Evolutionary conservation across 495 filamentous ascomycete genomes (phyloP), one percentile per base, ranked within the genome.

Genomic region (Chaetomium cochliodes): DNA sequence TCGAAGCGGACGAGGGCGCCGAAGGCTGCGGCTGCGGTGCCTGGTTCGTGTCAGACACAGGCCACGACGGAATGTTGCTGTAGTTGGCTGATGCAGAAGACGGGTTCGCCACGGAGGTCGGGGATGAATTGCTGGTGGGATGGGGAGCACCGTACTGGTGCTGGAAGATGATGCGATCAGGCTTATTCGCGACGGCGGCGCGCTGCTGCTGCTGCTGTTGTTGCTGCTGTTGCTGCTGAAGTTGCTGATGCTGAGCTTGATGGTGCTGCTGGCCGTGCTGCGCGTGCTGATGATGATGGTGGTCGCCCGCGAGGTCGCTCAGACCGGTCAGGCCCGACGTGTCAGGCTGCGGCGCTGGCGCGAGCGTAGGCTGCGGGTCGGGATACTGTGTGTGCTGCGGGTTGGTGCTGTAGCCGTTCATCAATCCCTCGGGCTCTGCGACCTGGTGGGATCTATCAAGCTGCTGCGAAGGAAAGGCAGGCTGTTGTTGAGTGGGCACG

Each of bases 21-120:
- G 66, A 68, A 44, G 67, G 67, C 52, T 66, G 68, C 52, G 72
- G 67, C 54, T 69, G 68, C 37, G 66, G 62, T 39, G 68, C 55
- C 15, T 70, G 54, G 59, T 39, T 57, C 50, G 72, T n/a, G 70
- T 67, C 65, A 63, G 76, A 51, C 15, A 69, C 64, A 47, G 65
- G 30, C 71, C 73, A 73, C 54, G 26, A 62, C 60, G 66, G 47
- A n/a, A 72, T 59, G 66, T 64, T 59, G 66, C 62, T 73, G 67
- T 70, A 70, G 42, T 56, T 44, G 51, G 65, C 23, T n/a, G 62
- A 62, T 66, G 70, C 63, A 63, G 77, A 61, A 15, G 69, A 37
- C 26, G 76, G 65, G 66, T 69, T 78, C 58, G 74, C 63, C 60
- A 74, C 78, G 72, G 73, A 73, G 50, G 73, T 70, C 64, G 77